phyloP scores from a whole-genome alignment of 1,284 basidiomycete genomes.

The Xerocomus minutiporus region DNA sequence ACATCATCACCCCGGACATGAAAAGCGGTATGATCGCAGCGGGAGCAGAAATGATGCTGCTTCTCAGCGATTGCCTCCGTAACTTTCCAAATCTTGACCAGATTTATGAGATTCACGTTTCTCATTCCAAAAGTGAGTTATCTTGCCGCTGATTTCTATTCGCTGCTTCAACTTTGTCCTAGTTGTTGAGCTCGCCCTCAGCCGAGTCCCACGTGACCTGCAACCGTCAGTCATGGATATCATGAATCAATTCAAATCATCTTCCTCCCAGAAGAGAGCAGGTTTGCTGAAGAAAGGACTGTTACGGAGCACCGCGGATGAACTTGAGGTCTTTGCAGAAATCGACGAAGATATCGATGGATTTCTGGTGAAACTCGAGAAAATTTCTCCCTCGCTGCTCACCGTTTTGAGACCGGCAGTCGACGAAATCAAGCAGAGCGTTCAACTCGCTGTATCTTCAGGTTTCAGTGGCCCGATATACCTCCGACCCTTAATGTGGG shows the following conservation, averaged over 20 bases:
- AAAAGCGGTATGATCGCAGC: conserved; percentile 57
- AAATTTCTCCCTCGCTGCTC: conserved; percentile 50
- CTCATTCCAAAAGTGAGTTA: conserved; percentile 64
- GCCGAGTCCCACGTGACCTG: conserved; percentile 52
- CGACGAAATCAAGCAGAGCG: conserved; percentile 59
- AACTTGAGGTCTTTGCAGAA: conserved; percentile 65
- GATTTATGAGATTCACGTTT: conserved; percentile 67
- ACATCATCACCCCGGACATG: conserved; percentile 73
- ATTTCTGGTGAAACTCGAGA: conserved; percentile 56
- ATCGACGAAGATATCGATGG: conserved; percentile 59
- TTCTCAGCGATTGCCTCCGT: conserved; percentile 61
- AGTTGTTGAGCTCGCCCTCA: conserved; percentile 66
- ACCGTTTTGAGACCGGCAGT: conserved; percentile 46
- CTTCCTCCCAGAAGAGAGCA: conserved; percentile 62
- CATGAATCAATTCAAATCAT: conserved; percentile 58
- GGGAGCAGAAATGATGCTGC: conserved; percentile 63
- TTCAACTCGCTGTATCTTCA: conserved; percentile 58
- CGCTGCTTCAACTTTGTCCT: background rate
- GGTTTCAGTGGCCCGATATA: conserved; percentile 60
- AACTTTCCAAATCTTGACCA: conserved; percentile 65
- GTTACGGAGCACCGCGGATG: conserved; percentile 57
- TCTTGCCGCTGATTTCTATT: background rate
- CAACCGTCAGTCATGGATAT: conserved; percentile 55
- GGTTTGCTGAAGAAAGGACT: conserved; percentile 64
- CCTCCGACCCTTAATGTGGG: conserved; percentile 72